Evolutionary conservation across 2,329 filamentous ascomycete species (phyloP).

Genomic region (Harringtonia aguacate): DNA sequence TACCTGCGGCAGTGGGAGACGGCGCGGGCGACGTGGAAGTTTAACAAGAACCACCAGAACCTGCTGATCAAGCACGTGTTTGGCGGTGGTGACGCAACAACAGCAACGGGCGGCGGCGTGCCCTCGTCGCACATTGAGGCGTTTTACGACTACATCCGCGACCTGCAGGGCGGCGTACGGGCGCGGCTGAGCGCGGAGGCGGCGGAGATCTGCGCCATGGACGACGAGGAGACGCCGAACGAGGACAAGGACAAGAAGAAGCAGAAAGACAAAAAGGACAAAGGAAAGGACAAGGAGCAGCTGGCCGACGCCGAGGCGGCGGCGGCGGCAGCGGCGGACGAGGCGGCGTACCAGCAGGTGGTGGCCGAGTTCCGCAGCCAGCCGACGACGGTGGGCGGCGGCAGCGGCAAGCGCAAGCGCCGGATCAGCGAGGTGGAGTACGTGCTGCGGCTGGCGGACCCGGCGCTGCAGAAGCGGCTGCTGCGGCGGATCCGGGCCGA

Average conservation of each 20-base stretch:
- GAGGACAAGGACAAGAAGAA: constrained; percentile 30
- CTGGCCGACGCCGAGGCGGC: background rate
- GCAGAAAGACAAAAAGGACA: too few species aligned
- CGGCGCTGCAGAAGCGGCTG: constrained; percentile 41
- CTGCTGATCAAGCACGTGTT: constrained; percentile 76
- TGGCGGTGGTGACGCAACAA: constrained; percentile 32
- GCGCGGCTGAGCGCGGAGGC: constrained; percentile 56
- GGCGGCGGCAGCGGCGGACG: background rate
- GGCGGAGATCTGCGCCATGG: constrained; percentile 46
- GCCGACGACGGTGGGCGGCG: constrained; percentile 13
- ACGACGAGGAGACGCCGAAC: constrained; percentile 38
- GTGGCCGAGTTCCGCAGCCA: constrained; percentile 38
- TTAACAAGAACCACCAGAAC: constrained; percentile 88
- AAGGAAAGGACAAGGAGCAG: background rate
- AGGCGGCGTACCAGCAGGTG: constrained; percentile 41
- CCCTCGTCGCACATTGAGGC: constrained; percentile 58
- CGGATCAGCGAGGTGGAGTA: constrained; percentile 38
- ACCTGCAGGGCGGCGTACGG: constrained; percentile 65
- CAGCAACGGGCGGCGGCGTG: constrained; percentile 56
- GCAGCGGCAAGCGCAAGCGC: constrained; percentile 32
- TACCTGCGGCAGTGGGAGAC: constrained; percentile 71
- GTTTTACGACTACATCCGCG: constrained; percentile 68
- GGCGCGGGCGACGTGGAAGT: constrained; percentile 71
- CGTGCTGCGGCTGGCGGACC: constrained; percentile 32
- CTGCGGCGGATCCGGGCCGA: constrained; percentile 55